These are phyloP conservation scores for Mangifera indica DNA, from an alignment of 345 rosid genomes.

Conservation along the genomic window DNA sequence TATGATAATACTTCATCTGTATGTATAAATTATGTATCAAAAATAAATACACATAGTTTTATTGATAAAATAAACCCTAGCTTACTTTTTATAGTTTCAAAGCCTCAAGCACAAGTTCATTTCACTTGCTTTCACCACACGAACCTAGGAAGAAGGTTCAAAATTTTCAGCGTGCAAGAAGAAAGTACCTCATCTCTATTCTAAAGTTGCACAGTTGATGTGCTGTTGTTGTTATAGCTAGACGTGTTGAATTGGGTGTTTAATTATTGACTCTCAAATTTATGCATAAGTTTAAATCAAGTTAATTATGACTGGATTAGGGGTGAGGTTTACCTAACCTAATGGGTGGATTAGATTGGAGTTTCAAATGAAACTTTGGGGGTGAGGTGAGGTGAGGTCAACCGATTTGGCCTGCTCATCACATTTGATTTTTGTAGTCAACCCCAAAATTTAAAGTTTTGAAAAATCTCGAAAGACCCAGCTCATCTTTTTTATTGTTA, in stretches of 20 bases:
- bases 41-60: too few relatives aligned
- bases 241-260: constrained; percentile 26
- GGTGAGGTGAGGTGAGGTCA: constrained; percentile 26
- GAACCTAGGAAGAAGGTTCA: constrained; percentile 24
- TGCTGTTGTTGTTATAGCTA: neutral
- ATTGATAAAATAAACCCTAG: too few relatives aligned
- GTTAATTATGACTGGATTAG: neutral
- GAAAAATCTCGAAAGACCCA: constrained; percentile 14
- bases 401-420: constrained; percentile 21
- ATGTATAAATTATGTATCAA: too few relatives aligned
- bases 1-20: too few relatives aligned
- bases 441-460: constrained; percentile 2
- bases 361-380: constrained; percentile 15
- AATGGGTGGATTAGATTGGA: neutral
- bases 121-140: constrained; percentile 18
- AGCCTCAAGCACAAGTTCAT: constrained; percentile 27
- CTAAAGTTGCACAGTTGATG: constrained; percentile 13
- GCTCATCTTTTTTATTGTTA: neutral
- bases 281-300: too few relatives aligned
- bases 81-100: neutral
- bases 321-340: constrained; percentile 13
- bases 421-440: neutral
- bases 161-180: neutral
- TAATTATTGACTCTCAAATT: neutral
- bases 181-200: neutral